Evolutionary conservation across 2,329 filamentous ascomycete genomes (phyloP).

Genomic region (Thelonectria blattea): DNA sequence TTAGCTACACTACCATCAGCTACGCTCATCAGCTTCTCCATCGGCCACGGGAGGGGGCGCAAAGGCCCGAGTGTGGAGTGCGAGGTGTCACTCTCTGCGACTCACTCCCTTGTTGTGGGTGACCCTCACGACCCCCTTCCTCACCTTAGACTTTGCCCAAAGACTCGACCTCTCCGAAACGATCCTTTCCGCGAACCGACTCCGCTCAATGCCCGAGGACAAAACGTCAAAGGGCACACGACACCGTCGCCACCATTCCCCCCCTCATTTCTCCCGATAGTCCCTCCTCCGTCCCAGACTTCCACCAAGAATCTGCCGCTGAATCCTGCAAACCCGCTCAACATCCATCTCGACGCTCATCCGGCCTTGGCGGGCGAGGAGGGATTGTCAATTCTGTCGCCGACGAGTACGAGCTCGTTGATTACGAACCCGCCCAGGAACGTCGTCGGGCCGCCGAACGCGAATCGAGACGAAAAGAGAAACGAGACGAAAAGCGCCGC

Average conservation of each 20-base stretch:
- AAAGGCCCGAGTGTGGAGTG: constrained; percentile 12
- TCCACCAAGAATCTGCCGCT: constrained; percentile 12
- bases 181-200: neutral
- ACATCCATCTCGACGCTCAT: constrained; percentile 31
- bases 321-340: constrained; percentile 24
- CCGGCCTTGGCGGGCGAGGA: constrained; percentile 43
- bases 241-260: constrained; percentile 45
- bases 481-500: constrained; percentile 67
- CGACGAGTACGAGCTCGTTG: constrained; percentile 50
- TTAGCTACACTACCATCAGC: too few relatives aligned
- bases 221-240: constrained; percentile 8
- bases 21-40: too few relatives aligned
- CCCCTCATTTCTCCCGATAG: constrained; percentile 34
- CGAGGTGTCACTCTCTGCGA: constrained; percentile 5
- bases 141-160: constrained; percentile 5
- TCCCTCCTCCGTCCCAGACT: constrained; percentile 48
- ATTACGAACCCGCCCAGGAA: constrained; percentile 44
- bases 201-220: constrained; percentile 17
- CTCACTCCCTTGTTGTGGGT: constrained; percentile 1
- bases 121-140: neutral
- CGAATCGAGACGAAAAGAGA: constrained; percentile 47
- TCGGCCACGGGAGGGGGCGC: neutral
- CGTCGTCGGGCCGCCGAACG: constrained; percentile 40
- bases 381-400: constrained; percentile 39
- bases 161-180: neutral